Evolutionary conservation across 2,329 filamentous ascomycete genomes (phyloP), one percentile per base, ranked within the genome.

Genomic region (Tolypocladium ophioglossoides): DNA sequence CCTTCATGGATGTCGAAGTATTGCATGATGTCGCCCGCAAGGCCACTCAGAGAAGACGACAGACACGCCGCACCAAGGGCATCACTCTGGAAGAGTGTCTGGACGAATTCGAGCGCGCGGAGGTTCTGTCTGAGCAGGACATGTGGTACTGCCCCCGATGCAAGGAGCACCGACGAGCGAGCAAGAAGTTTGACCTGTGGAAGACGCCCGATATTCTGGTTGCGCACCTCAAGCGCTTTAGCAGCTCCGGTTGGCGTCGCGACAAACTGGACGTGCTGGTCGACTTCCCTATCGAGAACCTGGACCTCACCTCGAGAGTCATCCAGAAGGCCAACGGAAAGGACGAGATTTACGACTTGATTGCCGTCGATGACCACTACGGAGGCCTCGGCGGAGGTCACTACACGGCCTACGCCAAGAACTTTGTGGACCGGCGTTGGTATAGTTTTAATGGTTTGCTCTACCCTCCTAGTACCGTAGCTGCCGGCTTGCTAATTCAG

Each of bases 111-210:
- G 89, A 94, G 65, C 92, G 92, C 67, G 88, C 91, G 56, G 94
- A 99, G 70, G 84, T 96, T 16, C 76, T 99, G 5, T 96, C 92
- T 0, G 90, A 96, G 68, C 88, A 95, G 65, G 95, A 99, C 67
- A 92, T 90, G 56, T 99, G 94, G 94, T 97, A 95, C 68, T 99
- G 94, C 66, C 92, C 90, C 54, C 83, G 90, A 34, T 99, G 94
- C 78, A 97, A 97, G 69, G 89, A 96, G 63, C 87, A 95, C 64
- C 84, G 90, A 18, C 85, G 90, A 56, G 94, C 94, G 22, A 91
- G 86, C 72, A 99, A 99, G 76, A 96, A 94, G 64, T 90, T 99
- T 52, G 91, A 97, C 66, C 81, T 99, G 20, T 99, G 94, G 94
- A 96, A 92, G 66, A 86, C 89, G 2, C 94, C 94, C 0, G 94